Percentiles rank a stretch among this genome's conserved stretches.
Evolutionary conservation across 495 filamentous ascomycete species (phyloP).

Genomic region (Neurospora tetraspora): DNA sequence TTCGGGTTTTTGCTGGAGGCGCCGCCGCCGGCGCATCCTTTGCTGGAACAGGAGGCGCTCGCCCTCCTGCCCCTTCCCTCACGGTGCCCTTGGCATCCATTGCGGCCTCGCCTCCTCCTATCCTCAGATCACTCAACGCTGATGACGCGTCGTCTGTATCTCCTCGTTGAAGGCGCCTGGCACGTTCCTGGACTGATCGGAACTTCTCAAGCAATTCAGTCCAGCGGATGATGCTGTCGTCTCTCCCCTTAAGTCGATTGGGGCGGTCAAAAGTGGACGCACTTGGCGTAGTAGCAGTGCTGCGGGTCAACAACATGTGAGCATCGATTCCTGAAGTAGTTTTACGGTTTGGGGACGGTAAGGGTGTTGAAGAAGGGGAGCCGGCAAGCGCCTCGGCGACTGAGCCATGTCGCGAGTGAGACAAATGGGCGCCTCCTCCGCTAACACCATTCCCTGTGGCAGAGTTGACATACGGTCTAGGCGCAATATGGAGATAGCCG

Average conservation of each 20-base stretch:
- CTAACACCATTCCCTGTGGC: not conserved
- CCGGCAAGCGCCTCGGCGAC: constrained; percentile 22
- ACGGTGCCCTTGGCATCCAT: constrained; percentile 33
- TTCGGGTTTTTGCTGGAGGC: constrained; percentile 12
- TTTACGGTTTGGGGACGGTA: constrained; percentile 16
- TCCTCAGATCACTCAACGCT: constrained; percentile 28
- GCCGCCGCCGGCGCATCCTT: constrained; percentile 31
- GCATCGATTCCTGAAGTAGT: constrained; percentile 6
- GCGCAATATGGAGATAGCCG: constrained; percentile 81
- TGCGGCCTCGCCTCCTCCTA: constrained; percentile 31
- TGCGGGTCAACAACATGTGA: constrained; percentile 18
- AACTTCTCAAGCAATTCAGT: constrained; percentile 95
- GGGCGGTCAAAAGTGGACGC: constrained; percentile 61
- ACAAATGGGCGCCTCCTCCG: constrained; percentile 8
- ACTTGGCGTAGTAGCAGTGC: constrained; percentile 36
- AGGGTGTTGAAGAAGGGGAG: constrained; percentile 15
- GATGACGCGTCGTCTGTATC: constrained; percentile 32
- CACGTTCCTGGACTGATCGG: constrained; percentile 74
- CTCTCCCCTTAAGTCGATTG: constrained; percentile 70
- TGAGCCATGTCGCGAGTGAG: constrained; percentile 29
- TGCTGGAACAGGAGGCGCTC: constrained; percentile 27
- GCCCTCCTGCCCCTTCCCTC: constrained; percentile 22
- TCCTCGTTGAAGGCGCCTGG: constrained; percentile 39
- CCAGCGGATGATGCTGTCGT: constrained; percentile 83
- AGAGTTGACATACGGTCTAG: constrained; percentile 58